Conservation (phyloP, 2,329 filamentous ascomycete species). For the Emergomyces pasteurianus region DNA sequence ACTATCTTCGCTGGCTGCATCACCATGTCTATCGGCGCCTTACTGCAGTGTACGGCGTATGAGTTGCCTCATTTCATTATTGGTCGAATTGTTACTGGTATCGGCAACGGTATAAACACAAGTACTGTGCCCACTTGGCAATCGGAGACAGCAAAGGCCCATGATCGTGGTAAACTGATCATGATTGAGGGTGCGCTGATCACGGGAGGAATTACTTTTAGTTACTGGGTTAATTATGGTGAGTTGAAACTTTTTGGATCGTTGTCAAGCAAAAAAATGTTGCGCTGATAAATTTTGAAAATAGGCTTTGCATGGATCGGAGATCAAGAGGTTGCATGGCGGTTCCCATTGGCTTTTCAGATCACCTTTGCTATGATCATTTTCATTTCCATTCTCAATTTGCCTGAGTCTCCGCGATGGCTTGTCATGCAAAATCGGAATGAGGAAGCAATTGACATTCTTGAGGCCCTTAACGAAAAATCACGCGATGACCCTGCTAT, state of each 20-base stretch:
- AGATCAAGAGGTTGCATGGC: conserved; percentile 27
- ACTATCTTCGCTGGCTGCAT: conserved; percentile 15
- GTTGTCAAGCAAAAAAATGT: background rate
- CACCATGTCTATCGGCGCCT: conserved; percentile 14
- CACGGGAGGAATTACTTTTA: conserved; percentile 32
- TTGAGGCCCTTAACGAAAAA: conserved; percentile 32
- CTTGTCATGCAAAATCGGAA: conserved; percentile 33
- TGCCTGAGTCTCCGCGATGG: conserved; percentile 34
- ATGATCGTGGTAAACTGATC: conserved; percentile 39
- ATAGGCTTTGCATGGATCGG: conserved; percentile 3
- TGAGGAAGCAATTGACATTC: conserved; percentile 24
- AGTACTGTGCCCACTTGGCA: conserved; percentile 35
- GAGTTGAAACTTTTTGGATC: conserved; percentile 17
- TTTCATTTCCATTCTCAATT: conserved; percentile 24
- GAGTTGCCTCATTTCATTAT: conserved; percentile 13
- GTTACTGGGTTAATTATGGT: conserved; percentile 39
- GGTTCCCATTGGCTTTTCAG: conserved; percentile 46
- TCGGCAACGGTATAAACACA: conserved; percentile 29
- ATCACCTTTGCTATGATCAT: conserved; percentile 44
- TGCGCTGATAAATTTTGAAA: background rate
- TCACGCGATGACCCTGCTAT: conserved; percentile 28
- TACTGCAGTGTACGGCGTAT: conserved; percentile 12
- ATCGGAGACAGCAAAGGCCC: conserved; percentile 23
- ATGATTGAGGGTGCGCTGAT: conserved; percentile 41
- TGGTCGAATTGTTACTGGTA: conserved; percentile 14